Conservation (phyloP, 1,284 basidiomycete species). For the Cryptococcus sp. region DNA sequence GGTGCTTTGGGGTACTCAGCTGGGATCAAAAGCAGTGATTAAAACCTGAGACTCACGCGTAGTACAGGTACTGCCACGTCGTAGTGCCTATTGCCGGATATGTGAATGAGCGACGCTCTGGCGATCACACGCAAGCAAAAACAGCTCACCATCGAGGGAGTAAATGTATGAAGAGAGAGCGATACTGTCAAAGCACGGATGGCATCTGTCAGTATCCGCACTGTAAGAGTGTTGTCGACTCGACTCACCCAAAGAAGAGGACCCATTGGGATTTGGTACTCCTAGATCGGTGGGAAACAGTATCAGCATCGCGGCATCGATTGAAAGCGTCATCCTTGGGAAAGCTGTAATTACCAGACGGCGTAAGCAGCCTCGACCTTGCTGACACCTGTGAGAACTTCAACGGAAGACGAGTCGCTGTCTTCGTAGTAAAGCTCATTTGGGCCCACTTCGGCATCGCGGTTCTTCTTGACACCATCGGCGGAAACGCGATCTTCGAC, state of each 20-base stretch:
- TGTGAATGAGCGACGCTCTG: constrained; percentile 6
- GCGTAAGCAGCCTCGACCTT: constrained; percentile 48
- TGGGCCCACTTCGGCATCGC: constrained; percentile 1
- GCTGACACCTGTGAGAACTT: constrained; percentile 33
- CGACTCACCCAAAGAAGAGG: constrained; percentile 62
- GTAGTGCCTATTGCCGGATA: constrained; percentile 51
- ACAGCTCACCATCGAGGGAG: constrained; percentile 63
- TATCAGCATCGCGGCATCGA: background rate
- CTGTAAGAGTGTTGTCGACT: background rate
- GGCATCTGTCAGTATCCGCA: background rate
- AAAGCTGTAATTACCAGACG: constrained; percentile 37
- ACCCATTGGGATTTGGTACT: constrained; percentile 58
- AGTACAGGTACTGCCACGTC: constrained; percentile 66
- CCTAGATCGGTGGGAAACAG: constrained; percentile 14
- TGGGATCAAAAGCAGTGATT: background rate
- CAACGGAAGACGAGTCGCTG: constrained; percentile 9
- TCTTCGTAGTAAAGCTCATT: constrained; percentile 16
- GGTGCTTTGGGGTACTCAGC: constrained; percentile 39
- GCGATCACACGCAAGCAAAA: constrained; percentile 4
- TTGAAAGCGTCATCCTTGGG: no score
- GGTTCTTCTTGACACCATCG: constrained; percentile 7
- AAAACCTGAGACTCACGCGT: constrained; percentile 52
- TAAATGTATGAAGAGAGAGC: constrained; percentile 74
- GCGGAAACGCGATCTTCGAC: background rate
- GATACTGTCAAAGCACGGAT: constrained; percentile 55